phyloP scores from a whole-genome alignment of 169 alveolate species.

The Cryptosporidium tyzzeri region DNA sequence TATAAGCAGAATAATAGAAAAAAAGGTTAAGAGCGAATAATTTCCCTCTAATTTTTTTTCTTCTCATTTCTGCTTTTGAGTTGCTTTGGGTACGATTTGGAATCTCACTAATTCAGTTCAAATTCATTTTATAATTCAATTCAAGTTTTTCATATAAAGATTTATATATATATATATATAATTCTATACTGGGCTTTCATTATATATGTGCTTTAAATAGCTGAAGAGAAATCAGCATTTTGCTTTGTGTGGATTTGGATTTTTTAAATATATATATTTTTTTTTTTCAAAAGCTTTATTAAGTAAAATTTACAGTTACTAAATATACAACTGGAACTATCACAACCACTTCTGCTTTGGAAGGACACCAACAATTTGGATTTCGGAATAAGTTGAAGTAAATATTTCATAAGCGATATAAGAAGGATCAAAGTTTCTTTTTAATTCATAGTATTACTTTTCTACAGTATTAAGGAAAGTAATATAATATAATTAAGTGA shows the following conservation, averaged over 20 bases:
- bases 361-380: background rate
- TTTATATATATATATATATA: background rate
- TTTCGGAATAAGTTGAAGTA: background rate
- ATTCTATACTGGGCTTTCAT: background rate
- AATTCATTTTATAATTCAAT: slow-evolving; percentile 16
- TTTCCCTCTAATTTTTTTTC: background rate
- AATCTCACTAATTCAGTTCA: slow-evolving; percentile 1
- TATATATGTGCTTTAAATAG: slow-evolving; percentile 6
- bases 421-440: background rate
- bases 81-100: background rate
- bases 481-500: background rate
- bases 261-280: background rate
- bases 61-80: background rate
- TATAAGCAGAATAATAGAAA: background rate
- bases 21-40: background rate
- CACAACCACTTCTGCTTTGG: background rate
- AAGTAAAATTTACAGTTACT: background rate
- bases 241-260: slow-evolving; percentile 15
- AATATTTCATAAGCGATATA: background rate
- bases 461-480: background rate
- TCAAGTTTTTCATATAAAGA: background rate
- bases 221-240: slow-evolving; percentile 16
- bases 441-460: no score
- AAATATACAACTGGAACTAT: background rate
- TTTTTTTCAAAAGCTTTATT: background rate